Conservation (phyloP, 2,329 filamentous ascomycete genomes). For the Fusarium oxysporum region DNA sequence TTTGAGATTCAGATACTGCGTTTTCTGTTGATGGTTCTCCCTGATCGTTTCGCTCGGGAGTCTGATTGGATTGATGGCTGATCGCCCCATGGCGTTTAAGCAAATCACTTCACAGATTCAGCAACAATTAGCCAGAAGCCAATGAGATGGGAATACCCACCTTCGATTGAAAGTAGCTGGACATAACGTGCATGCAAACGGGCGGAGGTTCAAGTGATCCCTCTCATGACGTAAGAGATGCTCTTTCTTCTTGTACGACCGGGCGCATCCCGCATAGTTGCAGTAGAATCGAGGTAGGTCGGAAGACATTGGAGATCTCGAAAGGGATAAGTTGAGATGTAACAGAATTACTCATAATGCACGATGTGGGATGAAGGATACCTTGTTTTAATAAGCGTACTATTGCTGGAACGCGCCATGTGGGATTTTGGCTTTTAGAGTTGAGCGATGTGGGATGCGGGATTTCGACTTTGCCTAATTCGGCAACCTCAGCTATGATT, state of each 20-base stretch:
- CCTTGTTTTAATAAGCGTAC: no score
- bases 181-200: not conserved
- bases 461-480: not conserved
- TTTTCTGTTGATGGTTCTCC: not conserved
- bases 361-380: not conserved
- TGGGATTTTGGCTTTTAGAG: not conserved
- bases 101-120: not conserved
- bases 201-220: not conserved
- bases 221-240: not conserved
- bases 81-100: not conserved
- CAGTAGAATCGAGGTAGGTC: not conserved
- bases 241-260: not conserved
- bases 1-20: fast-evolving
- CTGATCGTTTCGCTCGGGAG: fast-evolving
- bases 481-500: no score
- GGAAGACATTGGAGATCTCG: no score
- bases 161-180: not conserved
- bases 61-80: not conserved
- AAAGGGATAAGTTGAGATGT: no score
- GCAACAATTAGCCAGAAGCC: fast-evolving
- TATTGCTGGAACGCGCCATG: no score
- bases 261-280: not conserved
- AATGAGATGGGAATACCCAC: fast-evolving
- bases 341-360: not conserved
- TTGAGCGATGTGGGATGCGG: not conserved